These are phyloP conservation scores for Debaryomyces castellii DNA, from an alignment of 805 yeast genomes.

Conservation along the genomic window DNA sequence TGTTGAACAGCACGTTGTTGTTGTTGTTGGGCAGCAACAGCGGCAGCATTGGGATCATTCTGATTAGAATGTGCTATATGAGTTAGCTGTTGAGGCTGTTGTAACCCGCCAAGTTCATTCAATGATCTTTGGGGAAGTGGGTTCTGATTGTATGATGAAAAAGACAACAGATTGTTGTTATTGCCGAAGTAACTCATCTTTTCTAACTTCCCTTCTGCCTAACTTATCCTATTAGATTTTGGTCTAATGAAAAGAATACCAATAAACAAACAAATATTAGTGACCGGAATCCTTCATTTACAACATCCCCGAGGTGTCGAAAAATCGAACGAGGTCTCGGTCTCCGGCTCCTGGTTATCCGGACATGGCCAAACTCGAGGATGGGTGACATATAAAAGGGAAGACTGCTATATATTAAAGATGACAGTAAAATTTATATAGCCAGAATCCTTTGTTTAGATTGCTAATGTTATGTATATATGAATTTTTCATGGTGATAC, in stretches of 20 bases:
- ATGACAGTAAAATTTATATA: no score
- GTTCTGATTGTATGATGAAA: conserved; percentile 21
- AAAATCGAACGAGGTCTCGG: conserved; percentile 4
- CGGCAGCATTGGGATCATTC: conserved; percentile 10
- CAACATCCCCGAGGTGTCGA: conserved; percentile 1
- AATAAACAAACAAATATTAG: conserved; percentile 2
- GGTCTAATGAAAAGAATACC: neutral
- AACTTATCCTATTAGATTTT: neutral
- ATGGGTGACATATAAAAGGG: neutral
- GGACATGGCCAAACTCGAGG: neutral
- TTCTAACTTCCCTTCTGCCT: neutral
- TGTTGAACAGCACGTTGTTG: conserved; percentile 8
- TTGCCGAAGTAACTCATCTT: conserved; percentile 19
- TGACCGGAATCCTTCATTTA: conserved; percentile 7
- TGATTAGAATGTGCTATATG: conserved; percentile 7
- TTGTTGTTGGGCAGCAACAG: conserved; percentile 9
- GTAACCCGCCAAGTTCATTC: conserved; percentile 7
- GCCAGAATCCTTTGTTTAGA: no score
- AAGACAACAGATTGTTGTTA: conserved; percentile 17
- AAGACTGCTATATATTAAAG: no score
- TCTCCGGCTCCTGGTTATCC: conserved; percentile 2
- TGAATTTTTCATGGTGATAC: no score
- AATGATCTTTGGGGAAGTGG: conserved; percentile 13
- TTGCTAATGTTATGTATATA: no score
- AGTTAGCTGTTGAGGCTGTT: conserved; percentile 7